Evolutionary conservation across 768 basidiomycete genomes (phyloP), one percentile per base, ranked within the genome.

Genomic region (Lanmaoa rubissima): DNA sequence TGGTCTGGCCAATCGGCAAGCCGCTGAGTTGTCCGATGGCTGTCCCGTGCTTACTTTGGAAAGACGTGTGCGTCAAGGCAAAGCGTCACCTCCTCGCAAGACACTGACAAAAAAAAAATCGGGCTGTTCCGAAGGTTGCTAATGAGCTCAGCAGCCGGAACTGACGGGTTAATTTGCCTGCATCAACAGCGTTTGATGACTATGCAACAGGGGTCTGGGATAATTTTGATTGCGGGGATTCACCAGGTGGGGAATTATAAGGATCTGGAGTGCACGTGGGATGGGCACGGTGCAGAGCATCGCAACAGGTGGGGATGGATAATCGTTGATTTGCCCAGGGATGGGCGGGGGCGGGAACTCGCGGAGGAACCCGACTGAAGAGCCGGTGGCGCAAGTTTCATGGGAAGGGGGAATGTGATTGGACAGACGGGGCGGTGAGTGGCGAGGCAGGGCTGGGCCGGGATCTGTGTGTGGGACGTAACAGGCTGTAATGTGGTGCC

Each of bases 341-440:
- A 21, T 19, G 49, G 35, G 13, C 4, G 39, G 53, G 17, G 60
- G 48, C 48, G 55, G 55, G 58, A 57, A 61, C 45, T 39, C 41
- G 48, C 60, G 67, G 67, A 55, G 35, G 28, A 48, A 53, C 48
- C 65, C 62, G 66, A 64, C 34, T 42, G 10, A 28, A 16, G 26
- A 52, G 42, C 68, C 68, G 70, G 64, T 72, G 69, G 68, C 68
- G 68, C 51, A 31, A 8, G 60, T 50, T 64, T 51, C 56, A 61
- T 55, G 59, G 53, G 48, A 35, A 21, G 63, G 42, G 43, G 19
- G 13, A 28, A 12, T 44, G 47, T 28, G 49, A 50, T 50, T 50
- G 49, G 49, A 14, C n/a, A 13, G 48, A 42, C 47, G 28, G 53
- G 52, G 51, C 65, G 63, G 63, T 53, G 54, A 54, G 57, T 62